phyloP scores from a whole-genome alignment of 306 rosid species.

The Quercus bicolor region DNA sequence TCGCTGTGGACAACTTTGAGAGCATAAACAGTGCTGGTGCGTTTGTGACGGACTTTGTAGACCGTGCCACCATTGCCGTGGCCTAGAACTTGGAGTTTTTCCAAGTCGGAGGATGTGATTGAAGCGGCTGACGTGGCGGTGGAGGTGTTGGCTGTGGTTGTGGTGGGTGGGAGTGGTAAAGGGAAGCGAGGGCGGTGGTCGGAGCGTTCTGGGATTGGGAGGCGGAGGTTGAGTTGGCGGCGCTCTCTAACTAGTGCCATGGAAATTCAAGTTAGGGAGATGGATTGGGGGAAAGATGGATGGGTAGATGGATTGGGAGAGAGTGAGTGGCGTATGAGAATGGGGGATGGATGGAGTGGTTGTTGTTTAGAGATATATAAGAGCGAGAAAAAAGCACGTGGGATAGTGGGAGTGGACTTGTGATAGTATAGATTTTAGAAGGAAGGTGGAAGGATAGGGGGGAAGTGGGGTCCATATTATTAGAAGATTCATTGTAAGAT shows the following conservation, averaged over 20 bases:
- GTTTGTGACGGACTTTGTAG: constrained; percentile 77
- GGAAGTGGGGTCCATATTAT: constrained; percentile 24
- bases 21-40: constrained; percentile 50
- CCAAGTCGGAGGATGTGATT: constrained; percentile 45
- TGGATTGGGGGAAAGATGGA: neutral
- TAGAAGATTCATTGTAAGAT: neutral
- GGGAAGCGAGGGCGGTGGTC: constrained; percentile 45
- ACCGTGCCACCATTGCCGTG: constrained; percentile 92
- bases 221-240: constrained; percentile 73
- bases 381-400: constrained; percentile 6
- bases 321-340: neutral
- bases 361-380: too few relatives aligned
- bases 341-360: neutral
- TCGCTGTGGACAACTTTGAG: constrained; percentile 55
- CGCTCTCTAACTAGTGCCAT: constrained; percentile 83
- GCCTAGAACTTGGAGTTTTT: constrained; percentile 72
- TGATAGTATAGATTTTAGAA: neutral
- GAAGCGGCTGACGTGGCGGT: constrained; percentile 13
- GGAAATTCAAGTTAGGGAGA: neutral
- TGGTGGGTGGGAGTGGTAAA: constrained; percentile 19
- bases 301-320: neutral
- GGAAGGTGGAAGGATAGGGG: constrained; percentile 18
- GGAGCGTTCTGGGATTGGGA: constrained; percentile 31
- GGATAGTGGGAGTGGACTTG: neutral
- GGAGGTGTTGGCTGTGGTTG: constrained; percentile 1